These are phyloP conservation scores for Pseudocercospora crystallina DNA, from an alignment of 2,329 filamentous ascomycete genomes.

Conservation along the genomic window DNA sequence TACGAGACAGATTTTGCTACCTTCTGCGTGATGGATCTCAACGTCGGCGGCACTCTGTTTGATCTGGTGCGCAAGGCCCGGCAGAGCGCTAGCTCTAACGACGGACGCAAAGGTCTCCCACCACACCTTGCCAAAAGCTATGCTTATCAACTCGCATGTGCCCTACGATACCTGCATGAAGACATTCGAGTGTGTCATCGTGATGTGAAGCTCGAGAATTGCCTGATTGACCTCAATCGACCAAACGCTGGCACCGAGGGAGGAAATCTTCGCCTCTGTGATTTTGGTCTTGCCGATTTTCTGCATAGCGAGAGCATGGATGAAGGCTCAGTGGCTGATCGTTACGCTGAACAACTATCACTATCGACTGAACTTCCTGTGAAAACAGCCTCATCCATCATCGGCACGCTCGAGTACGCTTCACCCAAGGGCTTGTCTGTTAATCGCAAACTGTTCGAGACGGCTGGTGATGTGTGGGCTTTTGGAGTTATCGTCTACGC, in stretches of 20 bases:
- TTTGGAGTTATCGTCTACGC: constrained; percentile 64
- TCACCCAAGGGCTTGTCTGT: constrained; percentile 50
- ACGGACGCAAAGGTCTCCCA: constrained; percentile 44
- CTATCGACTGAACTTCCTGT: constrained; percentile 21
- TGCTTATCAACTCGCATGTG: constrained; percentile 62
- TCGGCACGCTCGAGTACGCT: constrained; percentile 60
- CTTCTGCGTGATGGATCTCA: constrained; percentile 66
- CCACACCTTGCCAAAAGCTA: constrained; percentile 58
- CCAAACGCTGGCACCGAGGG: constrained; percentile 49
- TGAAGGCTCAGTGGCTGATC: constrained; percentile 10
- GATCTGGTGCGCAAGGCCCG: constrained; percentile 60
- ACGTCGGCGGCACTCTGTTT: constrained; percentile 63
- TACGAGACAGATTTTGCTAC: constrained; percentile 69
- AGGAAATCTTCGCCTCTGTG: constrained; percentile 62
- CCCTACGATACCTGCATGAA: constrained; percentile 66
- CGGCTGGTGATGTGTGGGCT: constrained; percentile 66
- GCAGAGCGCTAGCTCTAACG: constrained; percentile 25
- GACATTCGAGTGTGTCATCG: constrained; percentile 66
- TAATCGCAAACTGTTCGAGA: constrained; percentile 45
- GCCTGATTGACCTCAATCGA: constrained; percentile 58
- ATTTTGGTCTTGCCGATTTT: constrained; percentile 70
- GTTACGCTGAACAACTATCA: constrained; percentile 15
- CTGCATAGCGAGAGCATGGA: constrained; percentile 51
- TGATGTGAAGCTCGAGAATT: constrained; percentile 70
- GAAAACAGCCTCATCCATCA: constrained; percentile 45